These are phyloP conservation scores for Catunica adiposa DNA, from an alignment of 2,329 filamentous ascomycete genomes.

Conservation along the genomic window DNA sequence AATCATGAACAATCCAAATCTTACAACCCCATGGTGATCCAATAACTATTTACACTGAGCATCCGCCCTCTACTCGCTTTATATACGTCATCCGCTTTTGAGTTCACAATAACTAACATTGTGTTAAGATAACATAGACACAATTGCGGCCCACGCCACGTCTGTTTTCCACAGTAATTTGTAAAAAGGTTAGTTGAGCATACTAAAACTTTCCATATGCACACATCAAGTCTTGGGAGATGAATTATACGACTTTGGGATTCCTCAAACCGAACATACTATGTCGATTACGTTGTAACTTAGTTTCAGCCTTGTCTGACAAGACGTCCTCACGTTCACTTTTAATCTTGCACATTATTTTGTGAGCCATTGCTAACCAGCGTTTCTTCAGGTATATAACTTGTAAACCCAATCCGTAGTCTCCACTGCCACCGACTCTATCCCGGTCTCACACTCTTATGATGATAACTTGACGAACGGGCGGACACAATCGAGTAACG, in stretches of 20 bases:
- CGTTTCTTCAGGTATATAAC: slow-evolving; percentile 13
- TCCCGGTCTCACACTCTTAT: slow-evolving; percentile 20
- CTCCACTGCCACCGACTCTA: not conserved
- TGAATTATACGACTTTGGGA: slow-evolving; percentile 47
- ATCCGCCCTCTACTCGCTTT: slow-evolving; percentile 17
- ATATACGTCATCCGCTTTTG: slow-evolving; percentile 11
- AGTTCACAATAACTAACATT: slow-evolving; percentile 6
- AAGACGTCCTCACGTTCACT: slow-evolving; percentile 20
- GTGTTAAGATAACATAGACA: slow-evolving; percentile 1
- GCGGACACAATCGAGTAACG: slow-evolving; percentile 46
- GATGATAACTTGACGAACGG: slow-evolving; percentile 54
- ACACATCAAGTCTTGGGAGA: slow-evolving; percentile 26
- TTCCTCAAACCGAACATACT: slow-evolving; percentile 51
- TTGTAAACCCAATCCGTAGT: not conserved
- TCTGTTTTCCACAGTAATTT: slow-evolving; percentile 2
- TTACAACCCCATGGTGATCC: slow-evolving; percentile 41
- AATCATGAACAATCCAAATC: slow-evolving; percentile 47
- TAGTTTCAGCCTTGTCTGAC: slow-evolving; percentile 57
- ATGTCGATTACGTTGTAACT: slow-evolving; percentile 43
- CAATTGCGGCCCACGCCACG: not conserved
- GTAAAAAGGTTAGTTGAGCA: slow-evolving; percentile 30
- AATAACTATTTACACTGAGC: slow-evolving; percentile 39
- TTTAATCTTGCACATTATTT: slow-evolving; percentile 23
- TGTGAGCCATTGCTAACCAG: slow-evolving; percentile 16
- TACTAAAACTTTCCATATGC: not conserved